Base-by-base conservation (phyloP, 2,329 filamentous ascomycete genomes). In the Monosporascus sp. region DNA sequence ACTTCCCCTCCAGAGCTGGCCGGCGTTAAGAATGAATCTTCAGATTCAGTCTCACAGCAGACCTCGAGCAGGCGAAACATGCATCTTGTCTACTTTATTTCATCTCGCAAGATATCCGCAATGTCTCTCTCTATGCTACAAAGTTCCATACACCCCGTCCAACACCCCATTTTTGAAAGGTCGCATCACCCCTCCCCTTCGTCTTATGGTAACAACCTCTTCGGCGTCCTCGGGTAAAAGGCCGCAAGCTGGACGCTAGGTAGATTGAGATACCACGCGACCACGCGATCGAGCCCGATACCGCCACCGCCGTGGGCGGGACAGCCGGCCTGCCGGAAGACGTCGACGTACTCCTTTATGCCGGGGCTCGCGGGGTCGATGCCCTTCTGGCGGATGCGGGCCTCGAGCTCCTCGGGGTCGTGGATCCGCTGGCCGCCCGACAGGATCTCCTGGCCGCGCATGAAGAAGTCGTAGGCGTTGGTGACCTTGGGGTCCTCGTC, bases 381-480 rank as follows among this genome's bases (percentile, higher is more conserved):
- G 52, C 90, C 92, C 72, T 90, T 86, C 54, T 76, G 78, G 65
- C 84, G 80, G 76, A 97, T 88, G 57, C 90, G 88, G 46, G 83
- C 81, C 67, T 90, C 85, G 15, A 97, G 81, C 73, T 88, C 81
- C 43, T 77, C 76, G 0, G 92, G 83, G 58, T 90, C 81, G 71
- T 97, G 88, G 61, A 97, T 89, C 81, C 92, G 89, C 73, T 97
- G 92, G 7, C 91, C 92, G 63, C 93, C 92, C 17, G 88, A 92
- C 18, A 97, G 81, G 55, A 97, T 93, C 72, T 97, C 93, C 71
- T 97, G 92, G 3, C 90, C 90, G 53, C 93, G 85, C 68, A 96
- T 85, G 77, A 97, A 90, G 64, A 91, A 89, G 68, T 91, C 88
- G 56, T 75, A 79, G 3, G 73, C 74, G 56, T 78, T 78, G 1